Evolutionary conservation across 805 yeast species (phyloP).

Genomic region (Phaffomyces opuntiae): DNA sequence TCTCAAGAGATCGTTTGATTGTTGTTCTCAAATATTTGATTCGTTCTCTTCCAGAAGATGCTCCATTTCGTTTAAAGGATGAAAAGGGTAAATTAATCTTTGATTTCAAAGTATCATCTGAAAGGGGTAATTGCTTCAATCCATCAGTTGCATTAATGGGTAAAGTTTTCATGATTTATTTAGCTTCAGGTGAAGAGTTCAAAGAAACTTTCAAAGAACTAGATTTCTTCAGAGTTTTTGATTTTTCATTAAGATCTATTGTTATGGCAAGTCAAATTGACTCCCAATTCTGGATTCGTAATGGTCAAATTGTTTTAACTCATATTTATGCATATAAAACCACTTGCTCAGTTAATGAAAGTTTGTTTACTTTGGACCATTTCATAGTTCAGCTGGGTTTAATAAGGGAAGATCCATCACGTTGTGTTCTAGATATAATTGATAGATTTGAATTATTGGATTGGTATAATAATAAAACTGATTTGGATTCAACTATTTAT

Average conservation of each 20-base stretch:
- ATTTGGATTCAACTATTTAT: slow-evolving; percentile 36
- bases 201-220: slow-evolving; percentile 10
- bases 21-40: neutral
- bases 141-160: slow-evolving; percentile 45
- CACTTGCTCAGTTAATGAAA: slow-evolving; percentile 32
- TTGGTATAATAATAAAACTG: slow-evolving; percentile 37
- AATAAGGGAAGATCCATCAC: slow-evolving; percentile 40
- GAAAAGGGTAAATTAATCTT: too few relatives aligned
- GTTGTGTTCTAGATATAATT: slow-evolving; percentile 49
- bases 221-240: slow-evolving; percentile 44
- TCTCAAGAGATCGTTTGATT: neutral
- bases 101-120: too few relatives aligned
- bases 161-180: neutral
- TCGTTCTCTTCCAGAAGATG: neutral
- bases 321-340: slow-evolving; percentile 45
- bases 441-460: slow-evolving; percentile 53
- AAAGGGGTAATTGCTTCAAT: slow-evolving; percentile 14
- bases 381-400: slow-evolving; percentile 59
- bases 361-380: slow-evolving; percentile 68
- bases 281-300: slow-evolving; percentile 67
- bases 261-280: slow-evolving; percentile 57
- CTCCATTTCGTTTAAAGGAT: slow-evolving; percentile 4
- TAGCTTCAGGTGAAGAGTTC: neutral
- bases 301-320: slow-evolving; percentile 49
- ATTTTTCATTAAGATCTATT: slow-evolving; percentile 50